Conservation (phyloP, 176 grass and related monocot species). For the Themeda triandra region DNA sequence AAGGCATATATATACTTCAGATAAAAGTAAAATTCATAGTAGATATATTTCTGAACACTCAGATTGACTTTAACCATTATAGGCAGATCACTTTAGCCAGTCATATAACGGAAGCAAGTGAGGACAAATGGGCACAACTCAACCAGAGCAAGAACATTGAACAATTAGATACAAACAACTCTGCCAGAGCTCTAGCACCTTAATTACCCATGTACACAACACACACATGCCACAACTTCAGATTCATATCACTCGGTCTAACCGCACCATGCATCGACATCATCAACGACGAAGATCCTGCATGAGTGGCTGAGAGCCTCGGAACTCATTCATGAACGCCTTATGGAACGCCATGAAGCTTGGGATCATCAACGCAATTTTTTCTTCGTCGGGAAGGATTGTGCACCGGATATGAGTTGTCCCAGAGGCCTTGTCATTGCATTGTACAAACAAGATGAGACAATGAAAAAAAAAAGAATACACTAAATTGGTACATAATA, state of each 20-base stretch:
- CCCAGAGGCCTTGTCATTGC: conserved; percentile 10
- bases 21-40: not conserved
- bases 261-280: not conserved
- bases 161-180: not conserved
- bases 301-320: not conserved
- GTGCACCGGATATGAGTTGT: conserved; percentile 62
- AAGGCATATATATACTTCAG: not conserved
- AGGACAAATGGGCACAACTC: not conserved
- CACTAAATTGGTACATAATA: not conserved
- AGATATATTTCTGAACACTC: not conserved
- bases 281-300: not conserved
- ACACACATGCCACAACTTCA: not conserved
- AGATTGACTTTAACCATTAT: not conserved
- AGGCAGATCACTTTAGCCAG: not conserved
- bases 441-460: not conserved
- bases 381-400: conserved; percentile 42
- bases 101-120: not conserved
- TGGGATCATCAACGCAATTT: conserved; percentile 44
- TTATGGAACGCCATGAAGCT: conserved; percentile 61
- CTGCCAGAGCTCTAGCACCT: not conserved
- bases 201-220: not conserved
- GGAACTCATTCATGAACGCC: conserved; percentile 68
- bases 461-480: not conserved
- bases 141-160: not conserved
- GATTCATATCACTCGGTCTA: not conserved